phyloP scores from a whole-genome alignment of 345 rosid genomes.

The Acer campestre region DNA sequence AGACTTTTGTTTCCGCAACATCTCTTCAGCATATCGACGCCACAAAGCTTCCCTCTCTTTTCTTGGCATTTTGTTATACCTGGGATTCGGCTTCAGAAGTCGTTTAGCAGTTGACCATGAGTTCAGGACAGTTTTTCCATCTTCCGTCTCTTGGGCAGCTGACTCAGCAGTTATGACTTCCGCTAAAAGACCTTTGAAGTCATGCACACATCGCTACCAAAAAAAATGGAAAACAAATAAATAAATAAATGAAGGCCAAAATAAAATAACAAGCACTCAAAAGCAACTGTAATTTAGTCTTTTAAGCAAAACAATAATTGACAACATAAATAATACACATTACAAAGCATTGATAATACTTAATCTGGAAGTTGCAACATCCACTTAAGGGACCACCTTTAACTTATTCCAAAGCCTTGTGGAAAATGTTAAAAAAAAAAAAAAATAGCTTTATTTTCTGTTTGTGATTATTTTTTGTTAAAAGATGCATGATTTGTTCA shows the following conservation, averaged over 20 bases:
- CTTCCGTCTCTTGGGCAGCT: slow-evolving; percentile 67
- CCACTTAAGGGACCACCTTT: neutral
- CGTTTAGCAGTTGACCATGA: slow-evolving; percentile 96
- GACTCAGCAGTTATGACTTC: slow-evolving; percentile 77
- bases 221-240: no score
- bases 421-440: no score
- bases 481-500: no score
- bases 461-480: no score
- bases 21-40: slow-evolving; percentile 73
- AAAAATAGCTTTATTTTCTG: no score
- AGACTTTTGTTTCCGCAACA: slow-evolving; percentile 58
- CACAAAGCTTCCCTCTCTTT: slow-evolving; percentile 78
- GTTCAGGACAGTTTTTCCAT: slow-evolving; percentile 71
- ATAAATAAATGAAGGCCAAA: no score
- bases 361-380: neutral
- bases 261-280: neutral
- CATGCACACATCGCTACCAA: slow-evolving; percentile 62
- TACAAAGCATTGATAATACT: neutral
- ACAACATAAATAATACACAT: neutral
- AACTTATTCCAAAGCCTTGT: no score
- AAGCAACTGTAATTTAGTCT: no score
- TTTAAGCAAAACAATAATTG: slow-evolving; percentile 3
- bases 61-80: slow-evolving; percentile 87
- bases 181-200: slow-evolving; percentile 65
- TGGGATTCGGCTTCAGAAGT: slow-evolving; percentile 65